Evolutionary conservation across 441 rosid genomes (phyloP).

Genomic region (Erysimum cheiri): DNA sequence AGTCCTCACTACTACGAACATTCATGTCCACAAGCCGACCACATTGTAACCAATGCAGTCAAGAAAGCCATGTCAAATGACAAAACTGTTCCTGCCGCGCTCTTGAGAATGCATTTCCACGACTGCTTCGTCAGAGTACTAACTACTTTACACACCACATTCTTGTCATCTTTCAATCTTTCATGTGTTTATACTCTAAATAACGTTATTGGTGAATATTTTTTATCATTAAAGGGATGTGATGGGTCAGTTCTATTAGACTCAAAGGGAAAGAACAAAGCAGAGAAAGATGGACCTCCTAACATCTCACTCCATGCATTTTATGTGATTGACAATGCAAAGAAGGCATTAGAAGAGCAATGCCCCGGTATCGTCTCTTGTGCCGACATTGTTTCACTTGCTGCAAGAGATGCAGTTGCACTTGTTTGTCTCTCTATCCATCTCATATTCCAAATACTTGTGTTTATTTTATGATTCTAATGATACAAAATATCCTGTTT

Average conservation of each 20-base stretch:
- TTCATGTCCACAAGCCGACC: constrained; percentile 59
- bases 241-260: constrained; percentile 70
- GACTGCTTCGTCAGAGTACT: constrained; percentile 70
- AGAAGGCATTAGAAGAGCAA: constrained; percentile 57
- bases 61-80: constrained; percentile 58
- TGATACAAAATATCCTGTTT: background rate
- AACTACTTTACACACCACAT: background rate
- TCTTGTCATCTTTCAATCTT: background rate
- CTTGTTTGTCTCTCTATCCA: constrained; percentile 47
- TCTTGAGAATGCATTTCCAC: constrained; percentile 75
- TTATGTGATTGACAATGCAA: constrained; percentile 65
- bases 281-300: constrained; percentile 80
- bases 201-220: background rate
- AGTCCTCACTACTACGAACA: constrained; percentile 61
- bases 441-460: background rate
- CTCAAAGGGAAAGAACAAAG: constrained; percentile 57
- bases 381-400: constrained; percentile 68
- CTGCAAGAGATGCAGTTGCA: constrained; percentile 67
- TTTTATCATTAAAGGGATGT: constrained; percentile 53
- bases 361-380: constrained; percentile 74
- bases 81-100: constrained; percentile 65
- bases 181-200: background rate
- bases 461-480: background rate
- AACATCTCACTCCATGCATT: constrained; percentile 72
- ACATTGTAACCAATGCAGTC: constrained; percentile 50